Evolutionary conservation across 1,284 basidiomycete genomes (phyloP), one percentile per base, ranked within the genome.

Genomic region (Pseudozyma tsukubaensis): DNA sequence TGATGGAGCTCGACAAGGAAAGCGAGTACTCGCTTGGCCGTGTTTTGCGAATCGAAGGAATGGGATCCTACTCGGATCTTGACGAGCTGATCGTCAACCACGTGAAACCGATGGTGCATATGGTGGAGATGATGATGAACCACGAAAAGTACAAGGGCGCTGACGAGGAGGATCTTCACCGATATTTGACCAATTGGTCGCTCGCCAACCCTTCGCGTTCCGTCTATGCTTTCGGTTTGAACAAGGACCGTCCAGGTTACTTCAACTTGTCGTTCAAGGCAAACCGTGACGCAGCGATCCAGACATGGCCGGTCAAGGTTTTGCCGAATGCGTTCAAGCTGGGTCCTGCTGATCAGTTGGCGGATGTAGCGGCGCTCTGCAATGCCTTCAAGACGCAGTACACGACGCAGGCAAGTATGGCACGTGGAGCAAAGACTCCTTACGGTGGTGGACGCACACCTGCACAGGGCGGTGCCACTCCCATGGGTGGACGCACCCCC

Each of bases 31-130:
- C 91, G 32, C 89, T 92, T 6, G 90, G 90, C 11, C 89, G 91
- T 60, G 89, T 95, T 55, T 88, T 94, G 55, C 83, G 86, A 67
- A 91, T 98, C 37, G 93, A 93, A 9, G 88, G 88, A 53, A 90
- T 90, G 75, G 93, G 94, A 83, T 82, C 80, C 29, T 99, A 97
- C 85, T 91, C 92, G 47, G 97, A 99, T 88, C 87, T 99, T 53
- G 97, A 99, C 85, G 97, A 99, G 83, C 86, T 99, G 77, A 94
- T 99, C 79, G 94, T 98, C 85, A 95, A 94, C 82, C 95, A 99
- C 85, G 91, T 99, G 57, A 92, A 94, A 87, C 92, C 95, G 10
- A 97, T 95, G 88, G 91, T 92, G 50, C 90, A 93, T 61, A 92
- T 94, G 82, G 92, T 98, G 5, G 95, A 98, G 84, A 94, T 98